Evolutionary conservation across 1,139 yeast genomes (phyloP).

Genomic region (Scheffersomyces segobiensis): DNA sequence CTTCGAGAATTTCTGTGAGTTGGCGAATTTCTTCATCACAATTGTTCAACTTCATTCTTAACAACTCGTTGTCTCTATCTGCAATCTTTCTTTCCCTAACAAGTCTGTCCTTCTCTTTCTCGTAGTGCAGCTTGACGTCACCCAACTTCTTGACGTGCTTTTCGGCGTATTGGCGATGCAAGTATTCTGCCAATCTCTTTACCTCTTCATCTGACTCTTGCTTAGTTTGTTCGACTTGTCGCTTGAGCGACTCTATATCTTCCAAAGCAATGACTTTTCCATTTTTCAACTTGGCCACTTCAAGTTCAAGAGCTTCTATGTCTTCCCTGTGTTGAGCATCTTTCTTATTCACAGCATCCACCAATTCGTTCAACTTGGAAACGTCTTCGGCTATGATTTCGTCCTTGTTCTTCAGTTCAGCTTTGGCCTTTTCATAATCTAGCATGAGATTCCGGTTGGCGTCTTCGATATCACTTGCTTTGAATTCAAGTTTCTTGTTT

Average conservation of each 20-base stretch:
- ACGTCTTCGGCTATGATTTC: constrained; percentile 22
- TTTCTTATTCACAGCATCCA: constrained; percentile 16
- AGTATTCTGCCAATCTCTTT: constrained; percentile 23
- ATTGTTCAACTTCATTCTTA: constrained; percentile 15
- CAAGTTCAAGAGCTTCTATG: constrained; percentile 9
- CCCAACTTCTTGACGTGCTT: constrained; percentile 20
- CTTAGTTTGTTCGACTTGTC: constrained; percentile 16
- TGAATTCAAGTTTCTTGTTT: constrained; percentile 9
- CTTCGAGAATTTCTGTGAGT: constrained; percentile 14
- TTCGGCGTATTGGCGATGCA: constrained; percentile 25
- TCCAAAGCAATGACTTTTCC: constrained; percentile 2
- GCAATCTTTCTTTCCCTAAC: constrained; percentile 12
- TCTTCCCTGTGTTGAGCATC: constrained; percentile 13
- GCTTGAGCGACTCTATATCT: constrained; percentile 12
- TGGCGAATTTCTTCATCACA: constrained; percentile 15
- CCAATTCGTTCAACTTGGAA: constrained; percentile 19
- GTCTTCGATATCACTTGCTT: constrained; percentile 1
- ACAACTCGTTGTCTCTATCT: constrained; percentile 16
- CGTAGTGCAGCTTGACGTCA: constrained; percentile 16
- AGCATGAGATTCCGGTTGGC: neutral
- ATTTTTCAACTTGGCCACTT: constrained; percentile 15
- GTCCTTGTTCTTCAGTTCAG: constrained; percentile 17
- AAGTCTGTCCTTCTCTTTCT: constrained; percentile 11
- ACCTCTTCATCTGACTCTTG: constrained; percentile 19
- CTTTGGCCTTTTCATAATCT: constrained; percentile 5